phyloP scores from a whole-genome alignment of 805 yeast genomes.

The Yarrowia osloensis region DNA sequence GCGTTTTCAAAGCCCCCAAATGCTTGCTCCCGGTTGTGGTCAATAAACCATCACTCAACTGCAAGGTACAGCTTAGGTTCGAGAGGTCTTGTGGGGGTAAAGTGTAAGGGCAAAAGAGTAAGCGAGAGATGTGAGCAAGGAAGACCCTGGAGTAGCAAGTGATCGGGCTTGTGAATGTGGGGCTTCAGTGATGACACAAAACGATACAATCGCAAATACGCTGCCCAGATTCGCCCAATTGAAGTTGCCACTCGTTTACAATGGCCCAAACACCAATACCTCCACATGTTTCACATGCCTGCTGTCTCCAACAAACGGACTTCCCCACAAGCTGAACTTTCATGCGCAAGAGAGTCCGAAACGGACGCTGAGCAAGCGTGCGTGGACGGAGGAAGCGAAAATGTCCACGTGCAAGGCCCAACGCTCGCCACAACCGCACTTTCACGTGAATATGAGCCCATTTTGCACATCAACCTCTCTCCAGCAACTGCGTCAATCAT shows the following conservation, averaged over 20 bases:
- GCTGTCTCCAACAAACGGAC: not conserved
- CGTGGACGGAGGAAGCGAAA: not conserved
- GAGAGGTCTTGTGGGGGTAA: not conserved
- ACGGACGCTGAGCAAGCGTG: not conserved
- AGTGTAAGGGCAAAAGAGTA: not conserved
- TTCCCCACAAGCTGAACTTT: conserved; percentile 19
- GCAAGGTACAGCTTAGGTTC: conserved; percentile 11
- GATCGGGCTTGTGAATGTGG: not conserved
- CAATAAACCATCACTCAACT: not conserved
- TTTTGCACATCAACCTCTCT: not conserved
- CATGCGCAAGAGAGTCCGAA: not conserved
- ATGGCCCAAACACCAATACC: not conserved
- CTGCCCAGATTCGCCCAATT: not conserved
- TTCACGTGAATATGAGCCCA: conserved; percentile 26
- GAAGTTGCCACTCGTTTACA: not conserved
- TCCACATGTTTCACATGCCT: conserved; percentile 8
- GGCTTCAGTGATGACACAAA: no score
- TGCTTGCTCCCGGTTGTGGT: not conserved
- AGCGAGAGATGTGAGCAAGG: not conserved
- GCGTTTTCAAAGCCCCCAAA: not conserved
- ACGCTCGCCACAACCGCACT: not conserved
- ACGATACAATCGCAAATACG: no score
- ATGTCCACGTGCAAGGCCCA: not conserved
- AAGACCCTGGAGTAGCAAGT: not conserved
- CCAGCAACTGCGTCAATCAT: not conserved